phyloP scores from a whole-genome alignment of 139 green algal genomes.

The Pycnococcus provasolii region DNA sequence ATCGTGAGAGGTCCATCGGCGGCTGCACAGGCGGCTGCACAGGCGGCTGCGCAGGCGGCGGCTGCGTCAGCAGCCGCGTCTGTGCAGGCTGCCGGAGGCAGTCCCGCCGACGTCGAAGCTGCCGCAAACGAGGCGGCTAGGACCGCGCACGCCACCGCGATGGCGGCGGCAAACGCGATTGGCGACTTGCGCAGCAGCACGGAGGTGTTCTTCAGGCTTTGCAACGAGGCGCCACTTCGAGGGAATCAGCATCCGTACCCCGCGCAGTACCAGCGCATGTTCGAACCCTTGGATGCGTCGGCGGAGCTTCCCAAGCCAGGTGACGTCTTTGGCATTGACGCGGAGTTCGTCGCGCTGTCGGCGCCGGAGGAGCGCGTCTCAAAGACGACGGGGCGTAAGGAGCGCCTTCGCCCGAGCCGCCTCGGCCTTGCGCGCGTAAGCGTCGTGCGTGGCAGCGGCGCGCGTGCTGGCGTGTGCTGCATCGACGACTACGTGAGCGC shows the following conservation, averaged over 20 bases:
- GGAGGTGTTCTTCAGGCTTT: conserved; percentile 50
- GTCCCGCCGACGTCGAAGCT: too few relatives aligned
- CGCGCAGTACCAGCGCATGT: conserved; percentile 36
- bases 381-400: conserved; percentile 30
- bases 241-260: too few relatives aligned
- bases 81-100: background rate
- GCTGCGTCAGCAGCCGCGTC: background rate
- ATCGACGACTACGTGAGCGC: conserved; percentile 87
- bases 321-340: conserved; percentile 73
- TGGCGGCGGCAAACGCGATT: background rate
- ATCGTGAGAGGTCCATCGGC: too few relatives aligned
- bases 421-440: conserved; percentile 74
- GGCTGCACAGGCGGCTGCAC: too few relatives aligned
- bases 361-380: conserved; percentile 46
- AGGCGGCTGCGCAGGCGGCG: too few relatives aligned
- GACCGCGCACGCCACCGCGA: background rate
- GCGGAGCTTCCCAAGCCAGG: conserved; percentile 30
- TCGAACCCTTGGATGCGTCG: background rate
- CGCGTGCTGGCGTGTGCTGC: conserved; percentile 31
- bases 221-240: conserved; percentile 30
- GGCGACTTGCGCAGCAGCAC: background rate
- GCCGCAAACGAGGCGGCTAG: background rate
- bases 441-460: conserved; percentile 67
- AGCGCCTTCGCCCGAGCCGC: conserved; percentile 31
- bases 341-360: conserved; percentile 77